Base-by-base conservation (phyloP, 805 yeast species). In the Alloascoidea hylecoeti region DNA sequence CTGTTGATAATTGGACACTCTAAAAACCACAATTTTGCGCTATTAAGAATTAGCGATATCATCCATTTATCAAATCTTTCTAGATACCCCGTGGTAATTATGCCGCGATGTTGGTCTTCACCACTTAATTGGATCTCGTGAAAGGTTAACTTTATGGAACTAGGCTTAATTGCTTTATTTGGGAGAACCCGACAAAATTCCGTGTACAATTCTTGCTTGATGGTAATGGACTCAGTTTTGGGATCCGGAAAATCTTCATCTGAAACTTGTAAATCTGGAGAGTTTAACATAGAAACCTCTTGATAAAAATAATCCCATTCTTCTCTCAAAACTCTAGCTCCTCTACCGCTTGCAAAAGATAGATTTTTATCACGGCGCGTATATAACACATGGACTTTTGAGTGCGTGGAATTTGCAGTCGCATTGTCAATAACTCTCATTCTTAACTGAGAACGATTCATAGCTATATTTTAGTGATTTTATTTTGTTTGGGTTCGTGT, bases 351-450 rank as follows among this genome's bases (percentile, higher is more conserved):
- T 23, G 30, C 30, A n/a, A 9, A 23, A 23, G n/a, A n/a, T n/a
- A 9, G 13, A 9, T 23, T 23, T 23, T 23, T 23, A n/a, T 9
- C 9, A n/a, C n/a, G 9, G 9, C 30, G 9, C 30, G 30, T 23
- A 23, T 23, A 23, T 23, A 23, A 9, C 13, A n/a, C 30, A 9
- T 23, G 30, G 30, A 23, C n/a, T 23, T 23, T 23, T 9, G 30
- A 23, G 30, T 23, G 30, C n/a, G 30, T 23, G 9, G 30, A 23
- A 23, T n/a, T n/a, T n/a, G n/a, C n/a, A n/a, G n/a, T n/a, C n/a
- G n/a, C n/a, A n/a, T n/a, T n/a, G n/a, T n/a, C n/a, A n/a, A n/a
- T n/a, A n/a, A n/a, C n/a, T n/a, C n/a, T n/a, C n/a, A n/a, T n/a
- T n/a, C n/a, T n/a, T n/a, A n/a, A n/a, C n/a, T n/a, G n/a, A n/a